Evolutionary conservation across 768 basidiomycete species (phyloP), one percentile per base, ranked within the genome.

Genomic region (Leucocoprinus leucothites): DNA sequence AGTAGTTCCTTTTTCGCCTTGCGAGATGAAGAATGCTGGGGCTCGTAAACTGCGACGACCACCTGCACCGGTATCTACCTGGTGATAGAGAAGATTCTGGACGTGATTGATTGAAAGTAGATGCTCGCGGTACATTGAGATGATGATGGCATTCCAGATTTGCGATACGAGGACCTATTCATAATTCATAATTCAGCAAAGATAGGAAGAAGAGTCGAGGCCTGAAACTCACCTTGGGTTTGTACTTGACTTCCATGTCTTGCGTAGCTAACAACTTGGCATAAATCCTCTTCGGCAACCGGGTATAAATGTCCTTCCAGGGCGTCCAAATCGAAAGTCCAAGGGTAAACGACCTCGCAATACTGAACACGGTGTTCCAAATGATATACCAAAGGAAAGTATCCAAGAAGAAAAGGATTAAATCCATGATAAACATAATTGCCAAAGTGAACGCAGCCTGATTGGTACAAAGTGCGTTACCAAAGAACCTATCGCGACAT

Each of bases 331-430:
- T 96, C 26, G 91, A 94, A 48, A 99, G 79, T 6, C 96, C 97
- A 48, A 98, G 80, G 21, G 83, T 77, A 72, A 99, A 99, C 16
- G 87, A 90, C 52, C 95, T 81, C 21, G 77, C 88, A 63, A 95
- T 91, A 65, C 87, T 89, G 74, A 91, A 90, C 53, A 94, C 90
- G 9, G 94, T 95, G 71, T 98, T 98, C 96, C 96, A 98, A 67
- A 98, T 98, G 74, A 98, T 95, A 67, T 95, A 99, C 97, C 97
- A 99, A 26, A 99, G 74, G 88, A 98, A 99, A 6, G 97, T 99
- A 75, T 99, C 97, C 71, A 99, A 79, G 83, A 98, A 99, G 82
- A 92, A 99, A 43, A 99, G 82, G 49, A 89, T 85, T 45, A 99
- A 74, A 67, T 98, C 97, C 96, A 98, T 98, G 77, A 97, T 75